Percentiles rank a stretch among this genome's conserved stretches.
phyloP scores from a whole-genome alignment of 768 basidiomycete genomes.

The Suillus americanus region DNA sequence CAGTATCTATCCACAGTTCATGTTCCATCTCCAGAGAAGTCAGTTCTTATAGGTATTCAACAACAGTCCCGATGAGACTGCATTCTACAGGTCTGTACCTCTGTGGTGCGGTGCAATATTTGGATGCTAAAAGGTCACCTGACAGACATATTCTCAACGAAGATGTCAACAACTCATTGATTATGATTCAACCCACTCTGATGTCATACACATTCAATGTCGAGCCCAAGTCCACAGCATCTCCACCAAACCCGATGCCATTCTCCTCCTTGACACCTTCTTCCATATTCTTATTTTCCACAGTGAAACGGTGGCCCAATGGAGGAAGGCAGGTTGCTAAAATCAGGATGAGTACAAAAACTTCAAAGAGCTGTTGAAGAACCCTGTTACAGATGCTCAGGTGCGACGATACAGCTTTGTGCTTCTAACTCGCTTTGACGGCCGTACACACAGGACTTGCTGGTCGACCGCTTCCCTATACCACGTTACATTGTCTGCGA shows the following conservation, averaged over 20 bases:
- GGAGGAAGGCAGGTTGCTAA: conserved; percentile 96
- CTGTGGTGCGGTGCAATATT: too few relatives aligned
- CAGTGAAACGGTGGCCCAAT: conserved; percentile 94
- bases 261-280: conserved; percentile 96
- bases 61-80: too few relatives aligned
- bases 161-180: too few relatives aligned
- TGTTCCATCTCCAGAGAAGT: too few relatives aligned
- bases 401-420: conserved; percentile 34
- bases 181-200: too few relatives aligned
- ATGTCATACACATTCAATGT: conserved; percentile 97
- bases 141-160: too few relatives aligned
- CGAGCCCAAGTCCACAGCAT: conserved; percentile 91
- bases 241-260: conserved; percentile 95
- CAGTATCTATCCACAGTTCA: too few relatives aligned
- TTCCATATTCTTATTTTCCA: conserved; percentile 99
- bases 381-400: conserved; percentile 87
- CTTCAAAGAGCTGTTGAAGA: conserved; percentile 89
- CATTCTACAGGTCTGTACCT: too few relatives aligned
- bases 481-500: conserved; percentile 98
- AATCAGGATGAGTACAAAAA: conserved; percentile 99
- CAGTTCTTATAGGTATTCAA: too few relatives aligned
- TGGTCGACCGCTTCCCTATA: conserved; percentile 94
- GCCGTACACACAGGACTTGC: conserved; percentile 66
- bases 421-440: conserved; percentile 1
- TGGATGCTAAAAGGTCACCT: too few relatives aligned